Base-by-base conservation (phyloP, 768 basidiomycete species). In the Termitomyces sp. region DNA sequence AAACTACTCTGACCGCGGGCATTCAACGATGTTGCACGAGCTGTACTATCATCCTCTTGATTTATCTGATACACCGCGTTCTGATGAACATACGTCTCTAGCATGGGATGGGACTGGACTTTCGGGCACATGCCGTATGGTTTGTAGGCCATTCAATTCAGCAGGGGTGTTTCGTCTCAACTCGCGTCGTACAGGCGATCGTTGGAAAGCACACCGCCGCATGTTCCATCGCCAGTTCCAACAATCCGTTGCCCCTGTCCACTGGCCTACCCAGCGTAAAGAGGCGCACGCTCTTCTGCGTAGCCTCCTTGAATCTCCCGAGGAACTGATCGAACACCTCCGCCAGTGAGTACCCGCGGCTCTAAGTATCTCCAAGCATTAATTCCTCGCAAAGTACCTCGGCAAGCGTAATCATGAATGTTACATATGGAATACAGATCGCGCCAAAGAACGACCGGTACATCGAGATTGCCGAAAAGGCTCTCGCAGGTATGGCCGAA, bases 61-160 rank as follows among this genome's bases (percentile, higher is more conserved):
- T 9, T 50, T 21, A n/a, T 51, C 21, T 16, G 17, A n/a, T 5
- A 27, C n/a, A n/a, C 35, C 40, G 42, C 37, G 42, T 46, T 19
- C 32, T 49, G 27, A 52, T 44, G 27, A 43, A 4, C 53, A 27
- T 11, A 41, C 19, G 40, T 23, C 46, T 45, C 19, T 46, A 73
- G 73, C 50, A 63, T 70, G 57, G 65, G 71, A 16, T 70, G 77
- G 79, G 66, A 79, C 25, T 83, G 81, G 73, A 78, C 76, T 44
- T 80, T 83, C 44, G 80, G 76, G 0, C 80, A 82, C 54, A 82
- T 82, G 82, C 75, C 70, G 10, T 82, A 79, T 41, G 77, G 76
- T 72, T 49, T 43, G 68, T 64, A 27, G 65, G n/a, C 23, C 3
- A 27, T 25, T 2, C 16, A 28, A 23, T 51, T 16, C 1, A 2